These are phyloP conservation scores for Volvox carteri DNA, from an alignment of 163 green algal genomes.

Conservation along the genomic window DNA sequence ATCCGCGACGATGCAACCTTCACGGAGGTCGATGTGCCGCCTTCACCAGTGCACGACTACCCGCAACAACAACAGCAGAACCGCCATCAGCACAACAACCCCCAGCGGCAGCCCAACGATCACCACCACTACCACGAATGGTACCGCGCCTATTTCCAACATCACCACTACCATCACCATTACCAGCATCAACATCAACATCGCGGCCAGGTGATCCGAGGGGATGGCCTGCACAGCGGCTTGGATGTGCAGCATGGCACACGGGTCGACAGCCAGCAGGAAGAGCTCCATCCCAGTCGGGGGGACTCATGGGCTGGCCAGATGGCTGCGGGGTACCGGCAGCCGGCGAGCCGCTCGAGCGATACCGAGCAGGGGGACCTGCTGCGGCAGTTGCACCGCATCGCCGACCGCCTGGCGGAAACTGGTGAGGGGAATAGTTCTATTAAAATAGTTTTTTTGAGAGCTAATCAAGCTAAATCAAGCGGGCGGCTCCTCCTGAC, in stretches of 20 bases:
- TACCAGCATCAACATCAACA: background rate
- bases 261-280: too few relatives aligned
- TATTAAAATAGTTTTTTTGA: too few relatives aligned
- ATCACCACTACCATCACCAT: background rate
- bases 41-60: background rate
- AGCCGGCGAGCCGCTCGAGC: too few relatives aligned
- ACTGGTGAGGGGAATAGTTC: background rate
- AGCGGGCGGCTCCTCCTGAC: too few relatives aligned
- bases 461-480: too few relatives aligned
- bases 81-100: background rate
- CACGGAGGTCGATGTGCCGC: slow-evolving; percentile 3
- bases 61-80: background rate
- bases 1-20: background rate
- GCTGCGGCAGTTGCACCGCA: slow-evolving; percentile 20
- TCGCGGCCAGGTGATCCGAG: too few relatives aligned
- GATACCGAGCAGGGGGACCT: slow-evolving; percentile 27
- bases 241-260: too few relatives aligned
- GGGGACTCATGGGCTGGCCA: background rate
- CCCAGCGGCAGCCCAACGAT: background rate
- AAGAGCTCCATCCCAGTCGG: background rate
- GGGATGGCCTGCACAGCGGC: too few relatives aligned
- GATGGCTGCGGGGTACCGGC: background rate
- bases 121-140: background rate
- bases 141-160: background rate
- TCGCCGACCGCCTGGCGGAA: slow-evolving; percentile 27